phyloP scores from a whole-genome alignment of 2,329 filamentous ascomycete species.

The Akanthomyces muscarius region DNA sequence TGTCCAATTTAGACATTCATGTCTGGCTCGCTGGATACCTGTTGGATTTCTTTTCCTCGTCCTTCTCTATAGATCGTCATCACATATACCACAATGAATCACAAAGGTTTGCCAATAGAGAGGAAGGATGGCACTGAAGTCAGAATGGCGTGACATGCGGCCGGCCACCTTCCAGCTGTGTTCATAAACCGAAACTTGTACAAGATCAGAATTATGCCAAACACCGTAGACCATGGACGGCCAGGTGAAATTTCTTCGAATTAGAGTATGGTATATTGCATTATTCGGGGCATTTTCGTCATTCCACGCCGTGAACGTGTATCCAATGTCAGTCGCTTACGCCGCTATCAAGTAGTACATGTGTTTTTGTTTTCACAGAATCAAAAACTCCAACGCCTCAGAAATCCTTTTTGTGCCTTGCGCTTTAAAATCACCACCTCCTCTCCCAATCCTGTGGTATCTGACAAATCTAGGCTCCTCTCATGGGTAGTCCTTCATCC shows the following conservation, averaged over 20 bases:
- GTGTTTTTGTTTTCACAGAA: neutral
- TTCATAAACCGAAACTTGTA: too few species aligned
- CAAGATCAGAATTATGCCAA: too few species aligned
- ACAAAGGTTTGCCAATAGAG: too few species aligned
- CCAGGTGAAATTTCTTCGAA: neutral
- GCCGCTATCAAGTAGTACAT: neutral
- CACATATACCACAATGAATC: too few species aligned
- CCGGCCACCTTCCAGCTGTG: too few species aligned
- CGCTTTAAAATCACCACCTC: neutral
- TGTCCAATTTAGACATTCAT: too few species aligned
- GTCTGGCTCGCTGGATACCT: too few species aligned
- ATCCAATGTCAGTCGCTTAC: neutral
- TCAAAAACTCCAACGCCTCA: neutral
- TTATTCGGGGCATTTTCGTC: neutral
- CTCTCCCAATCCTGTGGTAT: neutral
- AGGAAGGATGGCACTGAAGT: too few species aligned
- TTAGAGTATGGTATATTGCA: neutral
- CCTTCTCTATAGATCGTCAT: too few species aligned
- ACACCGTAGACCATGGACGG: too few species aligned
- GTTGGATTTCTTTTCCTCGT: too few species aligned
- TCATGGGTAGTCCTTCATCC: constrained; percentile 42
- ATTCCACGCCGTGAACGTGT: neutral
- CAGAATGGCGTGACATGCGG: too few species aligned
- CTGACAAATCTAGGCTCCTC: neutral
- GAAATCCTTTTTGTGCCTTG: neutral